Base-by-base conservation (phyloP, 2,329 filamentous ascomycete genomes). In the Colletotrichum simmondsii region DNA sequence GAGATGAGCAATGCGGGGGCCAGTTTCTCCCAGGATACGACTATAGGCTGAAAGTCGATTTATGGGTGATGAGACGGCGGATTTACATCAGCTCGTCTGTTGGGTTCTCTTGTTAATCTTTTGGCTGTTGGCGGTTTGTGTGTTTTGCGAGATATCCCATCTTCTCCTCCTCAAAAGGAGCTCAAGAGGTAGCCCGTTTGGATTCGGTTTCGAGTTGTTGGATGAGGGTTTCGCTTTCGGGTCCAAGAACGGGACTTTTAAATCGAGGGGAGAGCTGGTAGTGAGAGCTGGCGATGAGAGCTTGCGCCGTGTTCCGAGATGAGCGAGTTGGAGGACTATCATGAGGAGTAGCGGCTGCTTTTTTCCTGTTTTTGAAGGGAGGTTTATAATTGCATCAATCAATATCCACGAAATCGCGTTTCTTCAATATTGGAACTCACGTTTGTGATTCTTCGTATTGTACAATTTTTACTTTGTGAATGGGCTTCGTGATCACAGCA, bases 1-100 rank as follows among this genome's bases (percentile, higher is more conserved):
- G 94, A 91, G 78, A 78, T 87, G 12, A 74, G 42, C 56, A 71
- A 11, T 32, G 35, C 32, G 19, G 52, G 54, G 19, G 42, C 54
- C 14, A 60, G 35, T 8, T 54, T 37, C 4, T 72, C 70, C 14
- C 70, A 72, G 52, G 70, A 72, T n/a, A 72, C 65, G 16, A 72
- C 70, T 54, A 65, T 72, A 6, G 70, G 70, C 59, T 49, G 63
- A 56, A 56, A 68, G 68, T 32, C 14, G 42, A 28, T 28, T 8
- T 49, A 28, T 14, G 19, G 6, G 24, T n/a, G 8, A 28, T 49
- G 22, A 37, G 28, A 37, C 19, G 28, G 16, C 12, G 28, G 28
- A 2, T 22, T 10, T 49, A 5, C 19, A 49, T 11, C 42, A 4
- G 30, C n/a, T 24, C 3, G 22, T 53, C 16, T 53, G 46, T 28